A percentile compares a stretch with the other conserved stretches of the same genome.
Conservation (phyloP, 2,329 filamentous ascomycete species). For the Sporothrix sp. region DNA sequence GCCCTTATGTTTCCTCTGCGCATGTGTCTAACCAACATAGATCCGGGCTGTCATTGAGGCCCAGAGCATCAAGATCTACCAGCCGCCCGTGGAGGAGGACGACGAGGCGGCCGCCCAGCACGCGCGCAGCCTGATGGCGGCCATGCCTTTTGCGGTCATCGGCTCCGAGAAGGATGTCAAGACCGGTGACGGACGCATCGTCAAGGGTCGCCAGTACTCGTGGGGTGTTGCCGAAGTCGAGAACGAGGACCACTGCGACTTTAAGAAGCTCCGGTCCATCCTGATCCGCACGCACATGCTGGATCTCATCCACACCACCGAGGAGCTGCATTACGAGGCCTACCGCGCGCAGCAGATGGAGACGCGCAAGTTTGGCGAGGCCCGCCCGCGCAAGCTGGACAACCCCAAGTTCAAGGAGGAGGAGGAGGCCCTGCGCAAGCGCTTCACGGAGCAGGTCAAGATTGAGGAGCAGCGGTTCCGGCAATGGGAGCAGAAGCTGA, state of each 20-base stretch:
- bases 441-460: conserved; percentile 99
- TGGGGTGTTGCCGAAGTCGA: conserved; percentile 99
- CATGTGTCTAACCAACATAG: conserved; percentile 35
- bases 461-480: conserved; percentile 98
- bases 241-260: conserved; percentile 99
- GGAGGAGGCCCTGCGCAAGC: conserved; percentile 94
- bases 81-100: conserved; percentile 94
- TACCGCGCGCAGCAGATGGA: conserved; percentile 99
- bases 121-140: conserved; percentile 85
- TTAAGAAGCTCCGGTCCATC: conserved; percentile 99
- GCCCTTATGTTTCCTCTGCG: background rate
- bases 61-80: conserved; percentile 99
- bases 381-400: conserved; percentile 91
- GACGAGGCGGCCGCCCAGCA: conserved; percentile 94
- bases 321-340: conserved; percentile 98
- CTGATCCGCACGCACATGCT: conserved; percentile 99
- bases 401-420: conserved; percentile 99
- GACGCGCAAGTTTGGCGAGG: conserved; percentile 98
- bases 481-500: conserved; percentile 99
- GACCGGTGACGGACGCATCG: conserved; percentile 87
- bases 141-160: conserved; percentile 98
- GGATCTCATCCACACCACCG: conserved; percentile 97
- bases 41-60: conserved; percentile 93
- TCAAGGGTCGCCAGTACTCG: conserved; percentile 97
- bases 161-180: conserved; percentile 99